phyloP scores from a whole-genome alignment of 495 filamentous ascomycete genomes.

The Penicillium fimorum region DNA sequence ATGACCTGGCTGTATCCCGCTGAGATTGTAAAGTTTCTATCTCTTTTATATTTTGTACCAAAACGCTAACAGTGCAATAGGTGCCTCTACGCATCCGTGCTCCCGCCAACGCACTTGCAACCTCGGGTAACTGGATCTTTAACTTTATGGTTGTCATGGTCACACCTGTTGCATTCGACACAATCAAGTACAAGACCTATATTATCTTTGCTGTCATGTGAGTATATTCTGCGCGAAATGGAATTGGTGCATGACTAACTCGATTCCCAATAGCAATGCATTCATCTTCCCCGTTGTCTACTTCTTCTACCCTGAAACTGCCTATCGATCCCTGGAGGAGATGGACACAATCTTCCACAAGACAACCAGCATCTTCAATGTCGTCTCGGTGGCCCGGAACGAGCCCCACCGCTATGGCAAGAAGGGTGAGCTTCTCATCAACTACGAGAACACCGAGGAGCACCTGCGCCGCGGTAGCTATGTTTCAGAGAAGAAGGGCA shows the following conservation, averaged over 20 bases:
- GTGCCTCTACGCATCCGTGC: constrained; percentile 69
- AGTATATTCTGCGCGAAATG: constrained; percentile 13
- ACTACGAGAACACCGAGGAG: constrained; percentile 55
- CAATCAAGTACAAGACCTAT: constrained; percentile 69
- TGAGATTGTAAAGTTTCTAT: constrained; percentile 53
- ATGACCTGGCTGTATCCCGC: constrained; percentile 77
- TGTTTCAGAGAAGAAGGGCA: constrained; percentile 27
- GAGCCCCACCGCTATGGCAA: constrained; percentile 66
- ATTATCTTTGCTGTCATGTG: constrained; percentile 76
- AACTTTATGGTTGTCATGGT: constrained; percentile 68
- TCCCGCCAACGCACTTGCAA: constrained; percentile 69
- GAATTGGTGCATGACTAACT: constrained; percentile 3
- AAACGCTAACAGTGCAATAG: constrained; percentile 8
- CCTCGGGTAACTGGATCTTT: constrained; percentile 51
- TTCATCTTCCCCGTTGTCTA: constrained; percentile 67
- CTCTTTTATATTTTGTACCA: neutral
- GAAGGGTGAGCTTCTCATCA: constrained; percentile 62
- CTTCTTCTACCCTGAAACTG: constrained; percentile 77
- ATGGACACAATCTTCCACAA: constrained; percentile 72
- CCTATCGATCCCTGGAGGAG: constrained; percentile 69
- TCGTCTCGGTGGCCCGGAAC: constrained; percentile 56
- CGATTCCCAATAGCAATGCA: constrained; percentile 51
- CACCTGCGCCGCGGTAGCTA: constrained; percentile 35
- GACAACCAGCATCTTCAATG: constrained; percentile 46
- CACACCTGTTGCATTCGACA: constrained; percentile 66